Evolutionary conservation across 345 rosid species (phyloP), one percentile per base, ranked within the genome.

Genomic region (Eucalyptus brandiana): DNA sequence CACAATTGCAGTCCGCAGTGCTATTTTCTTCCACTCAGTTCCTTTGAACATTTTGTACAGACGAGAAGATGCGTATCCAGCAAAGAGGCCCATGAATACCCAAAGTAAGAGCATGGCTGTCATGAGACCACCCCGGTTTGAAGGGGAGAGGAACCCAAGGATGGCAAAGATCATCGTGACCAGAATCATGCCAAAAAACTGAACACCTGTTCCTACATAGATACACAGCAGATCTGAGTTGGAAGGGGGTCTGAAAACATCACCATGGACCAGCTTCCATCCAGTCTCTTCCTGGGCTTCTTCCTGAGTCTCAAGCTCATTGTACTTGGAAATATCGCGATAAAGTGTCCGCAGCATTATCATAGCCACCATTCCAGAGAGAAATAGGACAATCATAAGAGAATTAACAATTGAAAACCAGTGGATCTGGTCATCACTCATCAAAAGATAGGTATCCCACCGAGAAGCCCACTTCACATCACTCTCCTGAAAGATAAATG

Each of bases 331-430:
- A 80, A 93, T 93, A 67, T 93, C 94, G 11, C 92, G 91, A 89
- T 90, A 92, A 49, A 93, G 90, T 16, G 94, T 93, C 81, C 92
- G 88, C 89, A 93, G 89, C 93, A 92, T 92, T 28, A 93, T 93
- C 92, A 93, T 92, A 40, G 92, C 94, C 86, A 93, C 91, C 94
- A 92, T 93, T 60, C 94, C 94, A 47, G 94, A 93, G 60, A 93
- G 94, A 87, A 93, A 93, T 42, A 93, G 92, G 30, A 93, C 94
- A 85, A 91, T 91, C 90, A 93, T 92, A 88, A 93, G 80, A 37
- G 94, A 93, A 83, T 93, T 92, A 69, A 92, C 92, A 13, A 93
- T 92, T 28, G 94, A 93, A 87, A 93, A 93, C 93, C 93, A 93
- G 90, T 93, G 94, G 40, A 93, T 93, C 76, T 92, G 93, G 87